Evolutionary conservation across 2,329 filamentous ascomycete genomes (phyloP).

Genomic region (Stemphylium beticola): DNA sequence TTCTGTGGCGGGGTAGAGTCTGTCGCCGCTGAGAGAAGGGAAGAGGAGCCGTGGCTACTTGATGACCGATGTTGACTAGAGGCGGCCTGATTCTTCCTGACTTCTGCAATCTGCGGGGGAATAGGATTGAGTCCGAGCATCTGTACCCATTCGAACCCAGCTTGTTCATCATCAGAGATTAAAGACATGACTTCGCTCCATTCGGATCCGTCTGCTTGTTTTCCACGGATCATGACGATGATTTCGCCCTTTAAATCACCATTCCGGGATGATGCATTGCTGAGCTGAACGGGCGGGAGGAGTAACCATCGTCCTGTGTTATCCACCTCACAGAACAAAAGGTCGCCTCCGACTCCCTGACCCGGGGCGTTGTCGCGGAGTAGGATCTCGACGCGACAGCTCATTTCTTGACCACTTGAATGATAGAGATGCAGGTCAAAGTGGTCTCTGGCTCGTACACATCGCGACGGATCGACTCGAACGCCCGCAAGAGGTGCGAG

Average conservation of each 20-base stretch:
- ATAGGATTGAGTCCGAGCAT: conserved; percentile 75
- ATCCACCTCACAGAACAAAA: conserved; percentile 93
- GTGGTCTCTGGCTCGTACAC: conserved; percentile 87
- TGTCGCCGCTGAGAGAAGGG: conserved; percentile 53
- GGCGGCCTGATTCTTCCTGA: conserved; percentile 60
- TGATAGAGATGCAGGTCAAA: conserved; percentile 87
- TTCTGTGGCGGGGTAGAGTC: conserved; percentile 44
- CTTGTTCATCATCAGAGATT: conserved; percentile 74
- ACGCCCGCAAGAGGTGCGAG: conserved; percentile 74
- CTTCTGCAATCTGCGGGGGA: conserved; percentile 61
- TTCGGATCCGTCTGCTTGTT: conserved; percentile 63
- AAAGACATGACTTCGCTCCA: conserved; percentile 90
- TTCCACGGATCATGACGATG: conserved; percentile 84
- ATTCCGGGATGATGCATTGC: conserved; percentile 77
- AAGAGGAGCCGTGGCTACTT: conserved; percentile 62
- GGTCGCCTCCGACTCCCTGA: conserved; percentile 73
- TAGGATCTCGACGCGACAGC: conserved; percentile 86
- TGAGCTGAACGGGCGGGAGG: conserved; percentile 82
- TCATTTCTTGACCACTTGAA: conserved; percentile 86
- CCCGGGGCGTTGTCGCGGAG: conserved; percentile 79
- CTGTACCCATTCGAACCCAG: conserved; percentile 83
- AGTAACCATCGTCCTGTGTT: conserved; percentile 79
- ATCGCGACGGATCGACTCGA: conserved; percentile 74
- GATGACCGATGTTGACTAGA: conserved; percentile 49
- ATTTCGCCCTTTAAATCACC: conserved; percentile 76